phyloP scores from a whole-genome alignment of 148 eudicot species.

The Arbutus unedo region DNA sequence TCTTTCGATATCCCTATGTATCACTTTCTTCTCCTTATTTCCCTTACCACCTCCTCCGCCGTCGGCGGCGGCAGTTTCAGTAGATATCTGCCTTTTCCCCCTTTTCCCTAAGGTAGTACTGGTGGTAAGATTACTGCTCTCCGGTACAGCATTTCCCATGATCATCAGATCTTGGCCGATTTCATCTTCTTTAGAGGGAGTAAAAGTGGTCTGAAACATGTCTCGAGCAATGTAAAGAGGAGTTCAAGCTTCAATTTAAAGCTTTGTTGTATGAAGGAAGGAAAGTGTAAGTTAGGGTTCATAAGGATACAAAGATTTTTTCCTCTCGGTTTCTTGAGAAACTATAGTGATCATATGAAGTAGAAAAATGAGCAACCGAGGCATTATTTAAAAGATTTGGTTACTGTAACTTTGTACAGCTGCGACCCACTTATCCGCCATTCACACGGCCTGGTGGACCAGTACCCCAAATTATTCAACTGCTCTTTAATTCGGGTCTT shows the following conservation, averaged over 20 bases:
- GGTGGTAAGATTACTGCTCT: background rate
- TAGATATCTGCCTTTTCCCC: background rate
- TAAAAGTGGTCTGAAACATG: slow-evolving; percentile 6
- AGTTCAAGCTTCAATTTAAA: background rate
- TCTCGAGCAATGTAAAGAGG: background rate
- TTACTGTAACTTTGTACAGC: background rate
- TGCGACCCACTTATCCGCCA: background rate
- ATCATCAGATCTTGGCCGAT: slow-evolving; percentile 17
- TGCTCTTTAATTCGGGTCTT: background rate
- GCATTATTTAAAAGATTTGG: background rate
- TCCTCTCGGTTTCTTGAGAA: background rate
- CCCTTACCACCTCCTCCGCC: background rate
- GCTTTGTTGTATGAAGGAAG: background rate
- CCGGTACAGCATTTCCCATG: slow-evolving; percentile 9
- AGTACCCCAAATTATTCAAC: background rate
- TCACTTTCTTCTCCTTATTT: slow-evolving; percentile 22
- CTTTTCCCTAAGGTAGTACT: background rate
- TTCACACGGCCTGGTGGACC: background rate
- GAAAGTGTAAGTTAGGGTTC: background rate
- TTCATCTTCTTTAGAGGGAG: slow-evolving; percentile 2
- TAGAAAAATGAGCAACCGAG: background rate
- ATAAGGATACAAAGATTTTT: background rate
- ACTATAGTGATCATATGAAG: background rate
- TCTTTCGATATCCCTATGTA: slow-evolving; percentile 64
- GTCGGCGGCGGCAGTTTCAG: background rate